Conservation (phyloP, 768 basidiomycete genomes). For the Crepidotus variabilis region DNA sequence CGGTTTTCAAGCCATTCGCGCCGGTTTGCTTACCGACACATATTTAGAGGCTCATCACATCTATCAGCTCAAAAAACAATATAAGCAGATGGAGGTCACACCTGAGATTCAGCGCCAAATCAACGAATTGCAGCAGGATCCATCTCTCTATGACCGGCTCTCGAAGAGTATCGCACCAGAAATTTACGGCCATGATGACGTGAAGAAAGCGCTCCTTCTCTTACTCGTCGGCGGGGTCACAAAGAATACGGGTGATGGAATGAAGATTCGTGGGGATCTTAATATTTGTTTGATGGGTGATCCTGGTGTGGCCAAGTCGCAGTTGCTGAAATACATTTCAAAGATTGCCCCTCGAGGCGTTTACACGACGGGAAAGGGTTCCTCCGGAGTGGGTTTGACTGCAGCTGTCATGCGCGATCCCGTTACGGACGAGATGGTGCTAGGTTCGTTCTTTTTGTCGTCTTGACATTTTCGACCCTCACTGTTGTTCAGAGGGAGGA, state of each 20-base stretch:
- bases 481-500: slow-evolving; percentile 76
- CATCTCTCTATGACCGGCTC: slow-evolving; percentile 80
- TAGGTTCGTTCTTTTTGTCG: slow-evolving; percentile 55
- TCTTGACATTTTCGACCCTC: neutral
- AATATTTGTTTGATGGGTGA: slow-evolving; percentile 99
- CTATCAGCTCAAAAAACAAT: slow-evolving; percentile 95
- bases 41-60: slow-evolving; percentile 92
- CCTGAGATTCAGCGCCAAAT: slow-evolving; percentile 75
- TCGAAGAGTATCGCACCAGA: slow-evolving; percentile 96
- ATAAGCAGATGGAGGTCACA: slow-evolving; percentile 90
- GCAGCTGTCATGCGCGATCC: slow-evolving; percentile 99
- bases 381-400: slow-evolving; percentile 97
- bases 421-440: slow-evolving; percentile 98
- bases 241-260: slow-evolving; percentile 92
- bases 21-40: slow-evolving; percentile 95
- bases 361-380: slow-evolving; percentile 98
- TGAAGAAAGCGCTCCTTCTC: slow-evolving; percentile 92
- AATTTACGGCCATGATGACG: slow-evolving; percentile 96
- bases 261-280: slow-evolving; percentile 98
- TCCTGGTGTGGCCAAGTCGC: slow-evolving; percentile 98
- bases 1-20: slow-evolving; percentile 94
- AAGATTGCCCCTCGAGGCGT: slow-evolving; percentile 97
- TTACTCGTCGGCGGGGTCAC: slow-evolving; percentile 95
- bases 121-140: slow-evolving; percentile 64
- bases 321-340: slow-evolving; percentile 95